Evolutionary conservation across 2,329 filamentous ascomycete species (phyloP).

Genomic region (Ascochyta pisi): DNA sequence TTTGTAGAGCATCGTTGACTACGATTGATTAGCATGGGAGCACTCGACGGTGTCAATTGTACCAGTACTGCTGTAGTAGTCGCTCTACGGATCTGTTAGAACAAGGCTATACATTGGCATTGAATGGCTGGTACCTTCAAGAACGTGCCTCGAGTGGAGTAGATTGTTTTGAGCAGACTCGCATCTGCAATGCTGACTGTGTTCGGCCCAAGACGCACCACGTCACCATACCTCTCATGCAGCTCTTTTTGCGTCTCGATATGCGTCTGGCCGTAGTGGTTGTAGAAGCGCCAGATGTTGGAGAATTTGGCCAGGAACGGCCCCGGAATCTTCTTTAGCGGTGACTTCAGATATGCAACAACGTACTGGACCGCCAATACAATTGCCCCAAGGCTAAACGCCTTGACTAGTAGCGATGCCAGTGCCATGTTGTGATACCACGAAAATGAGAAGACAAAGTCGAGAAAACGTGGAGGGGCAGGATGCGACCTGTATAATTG

Average conservation of each 20-base stretch:
- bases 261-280: constrained; percentile 38
- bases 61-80: constrained; percentile 32
- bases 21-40: not conserved
- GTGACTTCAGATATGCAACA: constrained; percentile 36
- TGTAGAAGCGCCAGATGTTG: constrained; percentile 40
- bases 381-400: constrained; percentile 20
- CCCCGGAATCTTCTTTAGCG: constrained; percentile 41
- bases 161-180: constrained; percentile 42
- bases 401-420: constrained; percentile 22
- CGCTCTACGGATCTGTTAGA: constrained; percentile 27
- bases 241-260: constrained; percentile 40
- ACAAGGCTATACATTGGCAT: not conserved
- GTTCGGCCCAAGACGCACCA: constrained; percentile 40
- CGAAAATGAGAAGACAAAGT: constrained; percentile 1
- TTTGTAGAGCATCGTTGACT: constrained; percentile 44
- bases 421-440: constrained; percentile 17
- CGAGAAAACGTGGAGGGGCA: constrained; percentile 1
- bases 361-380: constrained; percentile 28
- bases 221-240: constrained; percentile 39
- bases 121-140: constrained; percentile 28
- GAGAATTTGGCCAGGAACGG: constrained; percentile 45
- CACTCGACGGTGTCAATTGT: not conserved
- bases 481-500: constrained; percentile 18
- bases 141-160: constrained; percentile 42
- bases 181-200: constrained; percentile 40